Conservation (phyloP, 306 rosid species). For the Gastrolobium bilobum region DNA sequence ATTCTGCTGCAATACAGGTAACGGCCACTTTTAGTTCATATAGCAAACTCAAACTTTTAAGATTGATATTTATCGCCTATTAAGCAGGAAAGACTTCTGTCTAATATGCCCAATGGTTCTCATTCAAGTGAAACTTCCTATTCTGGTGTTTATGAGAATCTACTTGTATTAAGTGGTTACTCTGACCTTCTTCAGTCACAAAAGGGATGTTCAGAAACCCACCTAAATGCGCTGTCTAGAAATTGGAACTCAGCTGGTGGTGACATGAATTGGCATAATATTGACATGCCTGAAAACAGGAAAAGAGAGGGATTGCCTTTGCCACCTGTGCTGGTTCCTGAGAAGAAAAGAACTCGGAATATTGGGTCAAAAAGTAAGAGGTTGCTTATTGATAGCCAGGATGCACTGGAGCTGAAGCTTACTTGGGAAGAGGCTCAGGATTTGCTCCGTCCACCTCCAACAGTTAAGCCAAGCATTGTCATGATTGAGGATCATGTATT, state of each 20-base stretch:
- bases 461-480: slow-evolving; percentile 87
- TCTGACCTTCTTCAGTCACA: slow-evolving; percentile 95
- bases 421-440: slow-evolving; percentile 99
- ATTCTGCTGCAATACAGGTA: slow-evolving; percentile 83
- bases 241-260: slow-evolving; percentile 75
- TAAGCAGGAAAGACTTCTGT: slow-evolving; percentile 85
- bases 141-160: slow-evolving; percentile 92
- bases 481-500: slow-evolving; percentile 89
- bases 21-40: slow-evolving; percentile 54
- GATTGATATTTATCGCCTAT: slow-evolving; percentile 61
- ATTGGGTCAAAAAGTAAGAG: slow-evolving; percentile 97
- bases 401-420: slow-evolving; percentile 90
- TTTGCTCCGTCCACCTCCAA: slow-evolving; percentile 93
- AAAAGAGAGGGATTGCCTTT: slow-evolving; percentile 74
- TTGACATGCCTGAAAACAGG: slow-evolving; percentile 76
- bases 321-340: slow-evolving; percentile 74
- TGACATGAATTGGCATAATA: slow-evolving; percentile 79
- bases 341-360: slow-evolving; percentile 87
- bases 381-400: slow-evolving; percentile 94
- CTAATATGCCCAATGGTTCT: slow-evolving; percentile 79
- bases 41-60: slow-evolving; percentile 50
- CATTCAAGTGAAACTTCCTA: slow-evolving; percentile 89
- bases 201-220: slow-evolving; percentile 84
- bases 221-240: slow-evolving; percentile 73
- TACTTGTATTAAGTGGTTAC: slow-evolving; percentile 92